Conservation (phyloP, 169 alveolate genomes). For the Cyclospora cayetanensis region DNA sequence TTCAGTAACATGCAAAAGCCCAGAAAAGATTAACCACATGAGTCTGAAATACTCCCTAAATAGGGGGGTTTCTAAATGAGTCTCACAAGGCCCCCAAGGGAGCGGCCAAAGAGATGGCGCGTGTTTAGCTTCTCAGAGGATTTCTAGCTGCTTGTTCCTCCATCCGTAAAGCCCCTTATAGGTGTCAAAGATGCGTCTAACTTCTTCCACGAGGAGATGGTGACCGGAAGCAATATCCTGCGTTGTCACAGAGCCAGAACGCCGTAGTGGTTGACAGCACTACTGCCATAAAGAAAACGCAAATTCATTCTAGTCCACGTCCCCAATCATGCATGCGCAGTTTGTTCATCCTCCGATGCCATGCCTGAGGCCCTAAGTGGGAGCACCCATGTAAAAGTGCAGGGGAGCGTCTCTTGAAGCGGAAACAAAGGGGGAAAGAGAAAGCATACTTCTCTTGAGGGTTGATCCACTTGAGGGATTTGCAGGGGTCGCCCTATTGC, state of each 20-base stretch:
- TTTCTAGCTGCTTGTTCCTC: constrained; percentile 56
- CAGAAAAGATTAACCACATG: too few species aligned
- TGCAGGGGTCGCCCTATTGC: constrained; percentile 68
- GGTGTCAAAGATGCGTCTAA: constrained; percentile 60
- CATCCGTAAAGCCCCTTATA: constrained; percentile 70
- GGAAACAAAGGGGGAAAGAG: not conserved
- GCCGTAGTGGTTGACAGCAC: too few species aligned
- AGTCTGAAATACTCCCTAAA: too few species aligned
- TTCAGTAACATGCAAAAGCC: too few species aligned
- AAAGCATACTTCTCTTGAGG: constrained; percentile 39
- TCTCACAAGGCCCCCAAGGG: not conserved
- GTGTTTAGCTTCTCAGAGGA: not conserved
- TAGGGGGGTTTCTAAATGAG: too few species aligned
- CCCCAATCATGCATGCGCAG: too few species aligned
- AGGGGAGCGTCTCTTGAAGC: not conserved
- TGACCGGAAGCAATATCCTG: constrained; percentile 68
- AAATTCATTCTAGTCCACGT: too few species aligned
- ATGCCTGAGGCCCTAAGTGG: too few species aligned
- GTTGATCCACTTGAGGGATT: constrained; percentile 47
- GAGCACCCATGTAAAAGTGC: too few species aligned
- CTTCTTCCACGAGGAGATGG: constrained; percentile 35
- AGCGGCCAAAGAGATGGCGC: too few species aligned
- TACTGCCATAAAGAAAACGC: not conserved
- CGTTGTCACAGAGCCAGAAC: too few species aligned
- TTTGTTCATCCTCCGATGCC: too few species aligned